Evolutionary conservation across 2,329 filamentous ascomycete genomes (phyloP).

Genomic region (Aspergillus quadricinctus): DNA sequence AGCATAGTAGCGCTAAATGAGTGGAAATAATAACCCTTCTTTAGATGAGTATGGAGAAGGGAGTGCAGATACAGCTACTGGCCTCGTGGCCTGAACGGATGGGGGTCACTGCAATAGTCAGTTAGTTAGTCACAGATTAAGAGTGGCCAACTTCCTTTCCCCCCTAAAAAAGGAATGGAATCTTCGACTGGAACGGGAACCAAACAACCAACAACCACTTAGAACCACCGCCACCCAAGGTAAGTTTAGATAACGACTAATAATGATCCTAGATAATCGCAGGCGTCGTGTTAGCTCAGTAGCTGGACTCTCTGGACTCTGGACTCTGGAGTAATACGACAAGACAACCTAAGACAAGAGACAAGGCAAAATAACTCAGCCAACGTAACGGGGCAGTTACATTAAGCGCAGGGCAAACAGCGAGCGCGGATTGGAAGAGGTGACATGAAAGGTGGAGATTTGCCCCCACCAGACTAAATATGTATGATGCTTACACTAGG

Average conservation of each 20-base stretch:
- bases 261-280: neutral
- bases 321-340: neutral
- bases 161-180: neutral
- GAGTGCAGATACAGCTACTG: neutral
- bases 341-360: neutral
- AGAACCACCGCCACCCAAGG: neutral
- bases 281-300: neutral
- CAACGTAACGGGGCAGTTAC: neutral
- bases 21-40: neutral
- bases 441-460: neutral
- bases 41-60: too few species aligned
- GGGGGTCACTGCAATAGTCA: too few species aligned
- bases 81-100: neutral
- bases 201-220: neutral
- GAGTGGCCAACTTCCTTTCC: neutral
- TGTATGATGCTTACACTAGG: conserved; percentile 19
- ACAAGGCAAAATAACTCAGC: neutral
- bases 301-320: too few species aligned
- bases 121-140: neutral
- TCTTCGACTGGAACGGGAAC: neutral
- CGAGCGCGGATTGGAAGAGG: neutral
- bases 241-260: neutral
- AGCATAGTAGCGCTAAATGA: neutral
- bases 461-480: conserved; percentile 8
- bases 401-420: neutral